Evolutionary conservation across 768 basidiomycete species (phyloP).

Genomic region (Leucosporidium scottii): DNA sequence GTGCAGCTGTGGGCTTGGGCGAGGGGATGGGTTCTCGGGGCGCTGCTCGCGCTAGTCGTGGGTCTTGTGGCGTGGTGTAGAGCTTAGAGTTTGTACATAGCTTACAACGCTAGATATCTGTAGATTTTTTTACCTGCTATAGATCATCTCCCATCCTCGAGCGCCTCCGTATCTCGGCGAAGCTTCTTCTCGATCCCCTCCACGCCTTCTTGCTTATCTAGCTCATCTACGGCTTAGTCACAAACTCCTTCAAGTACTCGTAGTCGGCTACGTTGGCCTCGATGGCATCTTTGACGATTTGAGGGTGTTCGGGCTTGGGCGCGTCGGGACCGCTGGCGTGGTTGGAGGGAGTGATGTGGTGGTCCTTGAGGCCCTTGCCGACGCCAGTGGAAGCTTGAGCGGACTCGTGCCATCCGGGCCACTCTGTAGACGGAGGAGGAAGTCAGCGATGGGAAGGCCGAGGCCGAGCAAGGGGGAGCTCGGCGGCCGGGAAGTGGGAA

Average conservation of each 20-base stretch:
- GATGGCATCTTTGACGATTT: slow-evolving; percentile 32
- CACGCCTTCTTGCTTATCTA: neutral
- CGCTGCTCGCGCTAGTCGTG: neutral
- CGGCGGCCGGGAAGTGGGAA: neutral
- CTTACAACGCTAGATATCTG: too few relatives aligned
- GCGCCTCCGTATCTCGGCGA: too few relatives aligned
- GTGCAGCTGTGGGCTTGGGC: neutral
- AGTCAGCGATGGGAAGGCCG: too few relatives aligned
- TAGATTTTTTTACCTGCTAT: too few relatives aligned
- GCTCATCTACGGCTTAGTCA: neutral
- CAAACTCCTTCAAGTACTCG: slow-evolving; percentile 30
- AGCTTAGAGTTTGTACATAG: too few relatives aligned
- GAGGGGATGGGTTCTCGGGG: neutral
- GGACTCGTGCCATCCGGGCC: slow-evolving; percentile 35
- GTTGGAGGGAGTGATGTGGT: slow-evolving; percentile 2
- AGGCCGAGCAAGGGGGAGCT: too few relatives aligned
- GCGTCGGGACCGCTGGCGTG: neutral
- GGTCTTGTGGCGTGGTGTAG: too few relatives aligned
- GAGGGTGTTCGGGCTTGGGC: neutral
- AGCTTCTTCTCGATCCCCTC: too few relatives aligned
- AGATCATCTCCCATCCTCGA: too few relatives aligned
- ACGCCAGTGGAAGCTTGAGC: slow-evolving; percentile 30
- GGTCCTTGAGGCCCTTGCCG: slow-evolving; percentile 5
- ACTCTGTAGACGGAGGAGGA: neutral
- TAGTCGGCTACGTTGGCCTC: slow-evolving; percentile 38